Base-by-base conservation (phyloP, 2,329 filamentous ascomycete genomes). In the Podosphaera aphanis region DNA sequence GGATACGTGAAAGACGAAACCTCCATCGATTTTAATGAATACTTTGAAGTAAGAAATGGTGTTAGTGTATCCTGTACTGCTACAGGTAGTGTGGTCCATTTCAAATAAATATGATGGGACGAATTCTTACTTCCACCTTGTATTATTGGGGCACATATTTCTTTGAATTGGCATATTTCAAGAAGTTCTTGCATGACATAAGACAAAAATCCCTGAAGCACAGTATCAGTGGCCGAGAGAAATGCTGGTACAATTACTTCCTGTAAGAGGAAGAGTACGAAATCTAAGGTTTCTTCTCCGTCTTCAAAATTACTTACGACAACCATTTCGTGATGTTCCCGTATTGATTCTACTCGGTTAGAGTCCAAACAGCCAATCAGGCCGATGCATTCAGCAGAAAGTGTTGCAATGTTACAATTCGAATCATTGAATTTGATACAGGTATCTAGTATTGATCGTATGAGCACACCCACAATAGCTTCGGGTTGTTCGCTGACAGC, bases 111-210 rank as follows among this genome's bases (percentile, higher is more conserved):
- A 43, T 70, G 71, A 10, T 68, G 67, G 23, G 76, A 60, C 0
- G 60, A 59, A 2, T 63, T 62, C 33, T 39, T 44, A 63, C 60
- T 58, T 61, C 60, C 25, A 59, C 60, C 44, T 66, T 50, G 49
- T 31, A 48, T 51, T 11, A 54, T 39, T 7, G 51, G 51, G 2
- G 53, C 53, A 42, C 52, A 68, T 0, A 70, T 73, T 10, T 70
- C 65, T 48, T 69, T 76, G 56, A 94, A 77, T 23, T 80, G 77
- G 56, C 81, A 83, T 52, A 79, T 75, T 39, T 78, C 77, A 2
- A 95, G 69, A 36, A 95, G 69, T 55, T 93, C 80, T 61, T 99
- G 90, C 77, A 98, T 94, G 1, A 80, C 83, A 61, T 82, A 98
- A 1, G 88, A 88, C 16, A 99, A 68, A 57, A 92, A 93, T 0